Base-by-base conservation (phyloP, 2,329 filamentous ascomycete genomes). In the Aspergillus sp. region DNA sequence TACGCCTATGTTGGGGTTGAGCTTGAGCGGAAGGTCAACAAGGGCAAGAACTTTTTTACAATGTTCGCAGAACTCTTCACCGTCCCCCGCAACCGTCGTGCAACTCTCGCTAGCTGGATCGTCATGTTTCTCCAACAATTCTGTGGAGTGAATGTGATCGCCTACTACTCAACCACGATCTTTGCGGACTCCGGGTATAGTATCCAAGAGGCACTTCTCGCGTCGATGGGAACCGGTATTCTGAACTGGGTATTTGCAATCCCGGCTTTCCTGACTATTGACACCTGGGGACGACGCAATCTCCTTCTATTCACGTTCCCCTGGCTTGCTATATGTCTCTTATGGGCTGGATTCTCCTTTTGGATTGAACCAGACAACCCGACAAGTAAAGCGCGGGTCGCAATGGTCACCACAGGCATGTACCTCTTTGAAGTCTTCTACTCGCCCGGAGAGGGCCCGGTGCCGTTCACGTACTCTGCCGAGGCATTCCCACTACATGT, bases 101-200 rank as follows among this genome's bases (percentile, higher is more conserved):
- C 83, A 76, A 78, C 71, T 75, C 37, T 83, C 66, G 81, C 72
- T 3, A 83, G 79, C 1, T 81, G 84, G 71, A 83, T 87, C 40
- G 84, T 87, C 56, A 89, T 89, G 86, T 87, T 86, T 61, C 80
- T 85, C 77, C 85, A 88, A 65, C 85, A 87, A 62, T 78, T 79
- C 64, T 82, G 80, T 56, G 76, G 75, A 4, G 75, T 84, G 41
- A 85, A 85, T 45, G 79, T 84, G 14, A 84, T 86, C 37, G 82
- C 84, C 3, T 87, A 86, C 66, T 88, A 86, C 65, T 84, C 80
- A 0, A 84, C 84, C 0, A 80, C 82, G 31, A 86, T 89, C 55
- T 89, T 89, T 70, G 66, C 80, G 2, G 72, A 85, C 0, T 82
- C 82, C 3, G 77, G 82, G 1, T 83, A 86, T 56, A 73, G 71